Base-by-base conservation (phyloP, 2,329 filamentous ascomycete genomes). In the Nemania diffusa region DNA sequence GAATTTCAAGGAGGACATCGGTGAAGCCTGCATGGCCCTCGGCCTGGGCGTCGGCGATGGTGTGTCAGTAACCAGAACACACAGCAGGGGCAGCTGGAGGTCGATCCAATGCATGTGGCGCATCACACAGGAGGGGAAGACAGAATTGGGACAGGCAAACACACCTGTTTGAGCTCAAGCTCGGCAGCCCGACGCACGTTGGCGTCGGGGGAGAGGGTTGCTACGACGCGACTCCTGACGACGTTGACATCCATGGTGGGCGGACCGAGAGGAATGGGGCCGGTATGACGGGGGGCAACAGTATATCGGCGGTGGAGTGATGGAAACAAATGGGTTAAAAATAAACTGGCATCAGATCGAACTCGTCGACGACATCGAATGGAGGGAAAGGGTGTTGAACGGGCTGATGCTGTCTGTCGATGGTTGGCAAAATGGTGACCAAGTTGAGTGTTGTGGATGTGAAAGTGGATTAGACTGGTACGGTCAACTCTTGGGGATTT, bases 11-110 rank as follows among this genome's bases (percentile, higher is more conserved):
- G 70, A 98, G 89, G 74, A 93, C 92, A 80, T 96, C 92, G 78
- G 92, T 91, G 81, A 99, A 98, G 72, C 94, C 94, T 69, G 92
- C 86, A 80, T 94, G 91, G 74, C 93, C 90, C 84, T 98, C 95
- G 79, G 96, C 93, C 94, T 97, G 78, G 52, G 57, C 40, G 66
- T 65, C 44, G 56, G 34, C 48, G 46, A 68, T 57, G 55, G 27
- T 32, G 13, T 55, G 37, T 68, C 27, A 70, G 71, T 72, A 65
- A 74, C 69, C 64, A 72, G 20, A 71, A 67, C 57, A 68, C 13
- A 48, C 42, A 57, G 64, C 52, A 56, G 44, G 46, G 58, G 66
- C 50, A 42, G 59, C n/a, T 17, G 20, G 32, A 27, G 32, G 57
- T 26, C 42, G 22, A 56, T 57, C 52, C 60, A 51, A 64, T 58